Evolutionary conservation across 352 stramenopile species (phyloP).

Genomic region (Phytophthora cajani): DNA sequence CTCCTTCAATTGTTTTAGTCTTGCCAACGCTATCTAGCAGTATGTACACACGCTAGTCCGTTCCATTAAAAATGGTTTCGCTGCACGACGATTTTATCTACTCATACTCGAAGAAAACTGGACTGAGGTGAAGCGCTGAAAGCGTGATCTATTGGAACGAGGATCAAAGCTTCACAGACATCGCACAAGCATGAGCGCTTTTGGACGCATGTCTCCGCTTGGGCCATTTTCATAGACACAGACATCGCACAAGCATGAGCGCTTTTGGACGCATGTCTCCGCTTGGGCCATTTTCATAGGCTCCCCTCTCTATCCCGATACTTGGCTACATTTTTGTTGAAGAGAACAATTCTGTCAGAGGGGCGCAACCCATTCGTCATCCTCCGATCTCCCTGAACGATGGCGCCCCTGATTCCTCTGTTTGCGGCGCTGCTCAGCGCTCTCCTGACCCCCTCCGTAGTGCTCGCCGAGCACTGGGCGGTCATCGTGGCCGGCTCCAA

Average conservation of each 20-base stretch:
- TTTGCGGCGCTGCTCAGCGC: slow-evolving; percentile 11
- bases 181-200: neutral
- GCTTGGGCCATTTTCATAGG: neutral
- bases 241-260: neutral
- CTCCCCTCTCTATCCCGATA: slow-evolving; percentile 23
- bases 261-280: too few species aligned
- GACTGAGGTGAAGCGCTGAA: too few species aligned
- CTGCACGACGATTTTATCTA: too few species aligned
- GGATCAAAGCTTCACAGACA: neutral
- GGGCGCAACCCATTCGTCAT: slow-evolving; percentile 5
- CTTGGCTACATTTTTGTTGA: slow-evolving; percentile 29
- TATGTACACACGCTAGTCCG: too few species aligned
- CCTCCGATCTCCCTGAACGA: slow-evolving; percentile 6
- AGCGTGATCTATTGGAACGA: too few species aligned
- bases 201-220: too few species aligned
- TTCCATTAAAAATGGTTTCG: too few species aligned
- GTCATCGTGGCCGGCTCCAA: slow-evolving; percentile 90
- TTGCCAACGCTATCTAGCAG: too few species aligned
- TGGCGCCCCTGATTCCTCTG: slow-evolving; percentile 6
- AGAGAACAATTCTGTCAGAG: slow-evolving; percentile 22
- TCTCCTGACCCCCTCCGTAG: slow-evolving; percentile 17
- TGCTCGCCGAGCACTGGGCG: slow-evolving; percentile 83
- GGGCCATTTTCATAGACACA: neutral
- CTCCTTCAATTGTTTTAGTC: too few species aligned
- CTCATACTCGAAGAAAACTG: too few species aligned